A percentile compares a stretch with the other conserved stretches of the same genome.
phyloP scores from a whole-genome alignment of 129 eudicot genomes.

The Arctium minus region DNA sequence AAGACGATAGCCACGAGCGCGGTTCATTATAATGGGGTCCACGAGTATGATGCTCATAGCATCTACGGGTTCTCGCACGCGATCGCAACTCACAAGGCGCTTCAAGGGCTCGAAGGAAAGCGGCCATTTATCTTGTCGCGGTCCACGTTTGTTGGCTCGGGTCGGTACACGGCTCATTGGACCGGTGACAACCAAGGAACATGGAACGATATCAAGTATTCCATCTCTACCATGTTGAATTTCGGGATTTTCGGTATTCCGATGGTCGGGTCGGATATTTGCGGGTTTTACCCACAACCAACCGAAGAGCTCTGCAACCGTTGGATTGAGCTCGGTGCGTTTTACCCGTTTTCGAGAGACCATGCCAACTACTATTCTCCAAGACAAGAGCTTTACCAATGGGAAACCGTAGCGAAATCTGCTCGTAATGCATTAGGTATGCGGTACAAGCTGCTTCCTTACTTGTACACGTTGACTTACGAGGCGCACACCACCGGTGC shows the following conservation, averaged over 20 bases:
- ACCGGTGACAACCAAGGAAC: constrained; percentile 97
- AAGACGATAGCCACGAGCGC: constrained; percentile 96
- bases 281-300: constrained; percentile 90
- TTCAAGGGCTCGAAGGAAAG: constrained; percentile 69
- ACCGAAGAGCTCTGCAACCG: constrained; percentile 95
- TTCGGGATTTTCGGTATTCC: constrained; percentile 95
- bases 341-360: constrained; percentile 93
- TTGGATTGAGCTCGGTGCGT: constrained; percentile 94
- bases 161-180: constrained; percentile 97
- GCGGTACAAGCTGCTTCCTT: constrained; percentile 89
- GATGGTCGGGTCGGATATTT: constrained; percentile 96
- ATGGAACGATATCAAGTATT: constrained; percentile 76
- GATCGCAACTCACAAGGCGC: constrained; percentile 78
- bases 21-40: constrained; percentile 77
- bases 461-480: constrained; percentile 71
- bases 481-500: constrained; percentile 84
- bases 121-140: constrained; percentile 87
- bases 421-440: constrained; percentile 88
- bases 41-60: constrained; percentile 93
- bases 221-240: constrained; percentile 84
- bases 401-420: constrained; percentile 80
- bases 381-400: constrained; percentile 91
- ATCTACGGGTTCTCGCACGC: constrained; percentile 82
- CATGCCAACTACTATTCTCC: constrained; percentile 89
- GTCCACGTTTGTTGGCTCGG: constrained; percentile 90